Conservation (phyloP, 208 protist genomes). For the Trypanosoma brucei region DNA sequence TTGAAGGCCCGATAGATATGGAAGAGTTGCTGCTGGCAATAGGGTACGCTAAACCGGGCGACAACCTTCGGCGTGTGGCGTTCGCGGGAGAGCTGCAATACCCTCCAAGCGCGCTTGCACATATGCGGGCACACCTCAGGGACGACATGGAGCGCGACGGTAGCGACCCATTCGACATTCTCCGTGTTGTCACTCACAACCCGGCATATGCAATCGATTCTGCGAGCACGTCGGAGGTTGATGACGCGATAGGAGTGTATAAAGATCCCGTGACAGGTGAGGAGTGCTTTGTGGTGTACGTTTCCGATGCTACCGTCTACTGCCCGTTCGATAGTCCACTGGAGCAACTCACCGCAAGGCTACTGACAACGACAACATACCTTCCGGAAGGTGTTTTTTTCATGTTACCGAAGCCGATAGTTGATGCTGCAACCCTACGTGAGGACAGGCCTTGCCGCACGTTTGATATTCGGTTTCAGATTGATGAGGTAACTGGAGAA, state of each 20-base stretch:
- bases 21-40: constrained; percentile 51
- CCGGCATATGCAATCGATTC: constrained; percentile 86
- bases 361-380: constrained; percentile 84
- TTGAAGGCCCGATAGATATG: constrained; percentile 57
- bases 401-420: constrained; percentile 84
- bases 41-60: constrained; percentile 52
- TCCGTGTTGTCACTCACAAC: constrained; percentile 38
- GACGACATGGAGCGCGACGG: constrained; percentile 45
- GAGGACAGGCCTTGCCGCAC: constrained; percentile 81
- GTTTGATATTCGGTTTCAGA: constrained; percentile 80
- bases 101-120: constrained; percentile 53
- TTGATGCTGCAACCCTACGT: constrained; percentile 81
- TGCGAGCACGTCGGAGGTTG: constrained; percentile 86
- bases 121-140: constrained; percentile 38
- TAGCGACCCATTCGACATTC: constrained; percentile 62
- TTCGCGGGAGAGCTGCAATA: constrained; percentile 66
- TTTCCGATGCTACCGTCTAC: constrained; percentile 86
- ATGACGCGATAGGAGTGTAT: constrained; percentile 83
- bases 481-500: constrained; percentile 64
- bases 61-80: constrained; percentile 68
- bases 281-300: constrained; percentile 78
- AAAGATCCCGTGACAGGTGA: constrained; percentile 48
- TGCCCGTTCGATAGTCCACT: constrained; percentile 76
- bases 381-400: constrained; percentile 86
- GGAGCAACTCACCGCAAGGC: constrained; percentile 76